These are phyloP conservation scores for Psilocybe cyanescens DNA, from an alignment of 768 basidiomycete genomes.

Conservation along the genomic window DNA sequence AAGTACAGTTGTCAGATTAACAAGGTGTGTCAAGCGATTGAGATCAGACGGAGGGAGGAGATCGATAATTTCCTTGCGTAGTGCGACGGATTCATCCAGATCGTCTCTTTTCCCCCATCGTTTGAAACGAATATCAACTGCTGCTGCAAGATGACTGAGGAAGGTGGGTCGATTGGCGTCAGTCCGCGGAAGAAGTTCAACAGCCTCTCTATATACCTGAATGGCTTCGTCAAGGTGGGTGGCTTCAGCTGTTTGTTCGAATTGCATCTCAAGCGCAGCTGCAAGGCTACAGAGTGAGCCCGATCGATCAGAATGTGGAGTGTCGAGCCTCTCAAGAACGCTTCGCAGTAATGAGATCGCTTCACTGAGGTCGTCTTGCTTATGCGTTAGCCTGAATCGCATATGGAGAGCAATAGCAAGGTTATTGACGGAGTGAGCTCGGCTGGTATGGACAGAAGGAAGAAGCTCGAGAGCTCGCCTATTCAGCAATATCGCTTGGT, in stretches of 20 bases:
- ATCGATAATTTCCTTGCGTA: neutral
- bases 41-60: neutral
- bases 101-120: neutral
- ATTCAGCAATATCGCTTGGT: conserved; percentile 10
- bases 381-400: neutral
- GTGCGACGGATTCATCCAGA: neutral
- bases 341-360: neutral
- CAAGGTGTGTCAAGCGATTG: neutral
- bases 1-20: neutral
- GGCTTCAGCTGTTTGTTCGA: neutral
- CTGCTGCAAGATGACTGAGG: conserved; percentile 1
- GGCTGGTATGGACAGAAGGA: conserved; percentile 1
- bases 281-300: conserved; percentile 7
- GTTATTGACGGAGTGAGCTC: neutral
- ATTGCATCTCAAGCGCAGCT: neutral
- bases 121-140: neutral
- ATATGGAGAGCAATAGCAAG: neutral
- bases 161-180: neutral
- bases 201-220: neutral
- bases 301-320: neutral
- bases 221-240: neutral
- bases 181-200: neutral
- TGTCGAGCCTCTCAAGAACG: neutral
- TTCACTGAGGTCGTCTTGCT: neutral
- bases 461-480: conserved; percentile 3